These are phyloP conservation scores for Sporothrix brunneoviolacea DNA, from an alignment of 2,329 filamentous ascomycete species.

Conservation along the genomic window DNA sequence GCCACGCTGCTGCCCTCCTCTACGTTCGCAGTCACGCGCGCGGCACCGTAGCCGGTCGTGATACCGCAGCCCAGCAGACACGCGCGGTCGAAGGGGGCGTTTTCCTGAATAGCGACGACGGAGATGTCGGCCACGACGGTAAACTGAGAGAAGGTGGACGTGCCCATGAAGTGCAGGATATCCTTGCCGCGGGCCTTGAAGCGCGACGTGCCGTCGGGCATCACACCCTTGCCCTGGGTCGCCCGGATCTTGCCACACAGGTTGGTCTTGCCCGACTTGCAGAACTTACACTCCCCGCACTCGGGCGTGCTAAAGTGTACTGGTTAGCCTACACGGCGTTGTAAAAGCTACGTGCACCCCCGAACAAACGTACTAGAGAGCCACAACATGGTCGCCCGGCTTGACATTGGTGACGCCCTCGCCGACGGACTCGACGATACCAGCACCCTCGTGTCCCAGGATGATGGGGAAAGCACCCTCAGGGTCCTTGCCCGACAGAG, in stretches of 20 bases:
- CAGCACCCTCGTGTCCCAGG: slow-evolving; percentile 84
- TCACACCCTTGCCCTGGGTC: slow-evolving; percentile 90
- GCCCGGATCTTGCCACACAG: slow-evolving; percentile 98
- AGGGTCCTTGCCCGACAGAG: slow-evolving; percentile 90
- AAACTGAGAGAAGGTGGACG: slow-evolving; percentile 97
- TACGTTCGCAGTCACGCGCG: slow-evolving; percentile 84
- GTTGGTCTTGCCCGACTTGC: slow-evolving; percentile 98
- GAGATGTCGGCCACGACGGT: slow-evolving; percentile 98
- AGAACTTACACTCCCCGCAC: slow-evolving; percentile 98
- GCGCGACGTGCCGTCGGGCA: slow-evolving; percentile 93
- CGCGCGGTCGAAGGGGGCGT: slow-evolving; percentile 91
- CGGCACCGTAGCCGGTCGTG: slow-evolving; percentile 95
- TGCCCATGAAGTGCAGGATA: slow-evolving; percentile 98
- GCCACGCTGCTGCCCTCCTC: slow-evolving; percentile 86
- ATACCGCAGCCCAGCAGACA: slow-evolving; percentile 97
- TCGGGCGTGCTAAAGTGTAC: slow-evolving; percentile 73
- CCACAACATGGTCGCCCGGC: slow-evolving; percentile 81
- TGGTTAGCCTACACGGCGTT: background rate
- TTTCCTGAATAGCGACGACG: slow-evolving; percentile 77
- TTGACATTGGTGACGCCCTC: slow-evolving; percentile 93
- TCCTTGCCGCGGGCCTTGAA: slow-evolving; percentile 95
- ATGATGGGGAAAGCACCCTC: slow-evolving; percentile 90
- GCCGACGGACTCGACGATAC: slow-evolving; percentile 83
- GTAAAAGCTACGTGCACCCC: no score
- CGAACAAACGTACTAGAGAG: slow-evolving; percentile 62